A percentile compares a stretch with the other conserved stretches of the same genome.
phyloP scores from a whole-genome alignment of 2,329 filamentous ascomycete genomes.

The Cladophialophora chaetospira region DNA sequence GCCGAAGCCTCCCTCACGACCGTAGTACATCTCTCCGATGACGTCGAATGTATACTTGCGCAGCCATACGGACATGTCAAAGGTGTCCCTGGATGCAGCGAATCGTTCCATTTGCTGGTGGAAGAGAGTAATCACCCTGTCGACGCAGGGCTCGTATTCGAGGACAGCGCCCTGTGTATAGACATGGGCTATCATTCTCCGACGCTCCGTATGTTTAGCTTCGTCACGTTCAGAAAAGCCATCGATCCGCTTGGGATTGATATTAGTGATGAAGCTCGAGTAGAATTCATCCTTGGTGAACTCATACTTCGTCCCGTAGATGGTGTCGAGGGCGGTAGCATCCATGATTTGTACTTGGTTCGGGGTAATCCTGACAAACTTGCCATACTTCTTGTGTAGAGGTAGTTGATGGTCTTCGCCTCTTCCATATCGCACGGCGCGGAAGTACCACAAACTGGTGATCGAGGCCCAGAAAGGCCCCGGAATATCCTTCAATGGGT shows the following conservation, averaged over 20 bases:
- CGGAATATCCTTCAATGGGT: conserved; percentile 23
- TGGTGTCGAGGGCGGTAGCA: conserved; percentile 23
- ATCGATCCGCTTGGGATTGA: conserved; percentile 15
- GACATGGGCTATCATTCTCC: conserved; percentile 21
- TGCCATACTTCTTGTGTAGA: conserved; percentile 31
- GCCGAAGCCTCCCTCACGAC: conserved; percentile 26
- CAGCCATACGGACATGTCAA: conserved; percentile 28
- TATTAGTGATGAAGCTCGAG: conserved; percentile 21
- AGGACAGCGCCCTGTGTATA: conserved; percentile 30
- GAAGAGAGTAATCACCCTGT: conserved; percentile 28
- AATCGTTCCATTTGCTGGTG: conserved; percentile 25
- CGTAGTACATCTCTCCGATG: conserved; percentile 27
- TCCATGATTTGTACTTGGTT: conserved; percentile 25
- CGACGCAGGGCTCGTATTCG: conserved; percentile 31
- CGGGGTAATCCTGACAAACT: conserved; percentile 26
- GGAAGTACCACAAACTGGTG: conserved; percentile 26
- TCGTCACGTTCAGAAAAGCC: conserved; percentile 27
- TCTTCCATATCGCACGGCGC: conserved; percentile 19
- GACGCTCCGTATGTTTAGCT: conserved; percentile 19
- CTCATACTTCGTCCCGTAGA: conserved; percentile 23
- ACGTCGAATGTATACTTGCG: conserved; percentile 30
- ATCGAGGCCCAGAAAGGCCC: conserved; percentile 30
- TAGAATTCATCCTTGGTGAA: conserved; percentile 27
- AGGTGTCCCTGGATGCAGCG: conserved; percentile 5
- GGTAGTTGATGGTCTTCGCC: conserved; percentile 21